phyloP scores from a whole-genome alignment of 495 filamentous ascomycete species.

The Cryomyces antarcticus region DNA sequence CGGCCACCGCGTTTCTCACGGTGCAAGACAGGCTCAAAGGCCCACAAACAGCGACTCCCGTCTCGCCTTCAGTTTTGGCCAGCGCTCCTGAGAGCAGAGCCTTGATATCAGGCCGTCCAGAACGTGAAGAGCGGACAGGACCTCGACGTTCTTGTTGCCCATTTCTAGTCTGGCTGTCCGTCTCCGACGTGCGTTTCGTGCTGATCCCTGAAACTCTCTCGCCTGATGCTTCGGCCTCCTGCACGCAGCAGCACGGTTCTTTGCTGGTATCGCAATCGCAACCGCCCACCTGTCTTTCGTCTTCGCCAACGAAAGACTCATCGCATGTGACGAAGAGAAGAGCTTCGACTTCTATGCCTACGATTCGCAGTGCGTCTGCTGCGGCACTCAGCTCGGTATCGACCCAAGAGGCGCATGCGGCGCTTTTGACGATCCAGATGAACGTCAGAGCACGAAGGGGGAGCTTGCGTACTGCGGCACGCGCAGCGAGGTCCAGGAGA shows the following conservation, averaged over 20 bases:
- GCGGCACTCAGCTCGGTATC: conserved; percentile 1
- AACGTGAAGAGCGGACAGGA: too few species aligned
- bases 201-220: too few species aligned
- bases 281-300: neutral
- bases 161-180: too few species aligned
- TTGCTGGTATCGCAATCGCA: conserved; percentile 3
- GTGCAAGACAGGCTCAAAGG: too few species aligned
- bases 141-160: too few species aligned
- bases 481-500: conserved; percentile 5
- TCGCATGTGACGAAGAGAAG: conserved; percentile 3
- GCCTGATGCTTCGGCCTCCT: neutral
- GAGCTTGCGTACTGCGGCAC: conserved; percentile 1
- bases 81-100: too few species aligned
- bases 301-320: conserved; percentile 1
- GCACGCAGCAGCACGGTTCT: conserved; percentile 3
- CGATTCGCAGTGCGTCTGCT: neutral
- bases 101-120: too few species aligned
- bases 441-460: conserved; percentile 2
- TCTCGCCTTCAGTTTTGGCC: too few species aligned
- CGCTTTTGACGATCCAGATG: conserved; percentile 5
- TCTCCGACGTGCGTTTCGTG: too few species aligned
- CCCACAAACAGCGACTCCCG: too few species aligned
- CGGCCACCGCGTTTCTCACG: too few species aligned
- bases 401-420: conserved; percentile 1
- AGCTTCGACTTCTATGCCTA: conserved; percentile 2